Evolutionary conservation across 441 rosid genomes (phyloP).

Genomic region (Croton laevigatus): DNA sequence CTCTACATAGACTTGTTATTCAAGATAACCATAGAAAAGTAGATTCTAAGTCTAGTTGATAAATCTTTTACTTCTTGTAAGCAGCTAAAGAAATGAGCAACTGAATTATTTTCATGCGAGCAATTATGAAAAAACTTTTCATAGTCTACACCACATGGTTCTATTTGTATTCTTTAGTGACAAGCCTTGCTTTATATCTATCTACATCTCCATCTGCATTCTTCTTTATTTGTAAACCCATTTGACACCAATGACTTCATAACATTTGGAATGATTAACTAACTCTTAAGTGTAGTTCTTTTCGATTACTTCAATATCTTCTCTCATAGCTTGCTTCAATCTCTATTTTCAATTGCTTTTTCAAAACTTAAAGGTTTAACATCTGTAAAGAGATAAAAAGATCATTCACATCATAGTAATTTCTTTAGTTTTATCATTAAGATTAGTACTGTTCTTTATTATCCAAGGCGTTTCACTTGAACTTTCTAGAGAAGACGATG

Average conservation of each 20-base stretch:
- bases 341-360: background rate
- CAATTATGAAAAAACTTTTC: background rate
- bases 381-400: background rate
- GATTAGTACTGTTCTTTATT: no score
- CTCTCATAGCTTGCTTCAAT: background rate
- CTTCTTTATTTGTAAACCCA: constrained; percentile 4
- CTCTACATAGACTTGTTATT: background rate
- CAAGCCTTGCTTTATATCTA: background rate
- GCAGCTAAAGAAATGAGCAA: background rate
- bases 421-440: background rate
- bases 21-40: background rate
- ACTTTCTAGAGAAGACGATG: background rate
- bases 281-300: background rate
- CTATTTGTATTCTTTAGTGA: background rate
- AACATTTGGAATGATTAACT: background rate
- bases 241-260: background rate
- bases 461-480: background rate
- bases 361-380: background rate
- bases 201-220: background rate
- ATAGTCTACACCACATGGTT: background rate
- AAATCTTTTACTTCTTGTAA: constrained; percentile 1
- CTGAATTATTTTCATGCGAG: background rate
- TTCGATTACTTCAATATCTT: background rate
- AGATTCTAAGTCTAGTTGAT: background rate
- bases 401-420: no score